phyloP scores from a whole-genome alignment of 1,139 yeast genomes.

The Starmera stellimalicola region DNA sequence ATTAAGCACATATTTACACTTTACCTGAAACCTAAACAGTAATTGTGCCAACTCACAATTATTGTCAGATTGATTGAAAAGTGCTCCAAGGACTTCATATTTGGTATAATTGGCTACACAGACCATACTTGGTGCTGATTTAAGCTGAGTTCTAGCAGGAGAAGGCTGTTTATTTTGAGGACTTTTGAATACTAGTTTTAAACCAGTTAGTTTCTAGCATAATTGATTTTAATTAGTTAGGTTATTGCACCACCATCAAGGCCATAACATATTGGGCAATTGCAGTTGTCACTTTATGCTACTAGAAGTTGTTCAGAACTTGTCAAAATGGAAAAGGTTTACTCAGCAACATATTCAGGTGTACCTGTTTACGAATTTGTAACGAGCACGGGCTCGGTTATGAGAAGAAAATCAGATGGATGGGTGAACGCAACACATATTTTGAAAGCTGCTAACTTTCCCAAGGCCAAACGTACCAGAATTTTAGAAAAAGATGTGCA shows the following conservation, averaged over 20 bases:
- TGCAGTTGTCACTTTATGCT: not conserved
- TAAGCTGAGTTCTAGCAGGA: too few species aligned
- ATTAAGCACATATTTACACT: too few species aligned
- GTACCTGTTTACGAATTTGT: constrained; percentile 86
- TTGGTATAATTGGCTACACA: too few species aligned
- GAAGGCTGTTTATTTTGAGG: too few species aligned
- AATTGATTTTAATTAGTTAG: too few species aligned
- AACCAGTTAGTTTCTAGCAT: too few species aligned
- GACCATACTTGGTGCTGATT: too few species aligned
- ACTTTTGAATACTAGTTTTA: too few species aligned
- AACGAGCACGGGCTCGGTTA: constrained; percentile 76
- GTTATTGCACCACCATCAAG: not conserved
- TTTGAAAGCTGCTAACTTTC: constrained; percentile 86
- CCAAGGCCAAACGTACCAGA: constrained; percentile 88
- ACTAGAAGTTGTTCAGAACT: not conserved
- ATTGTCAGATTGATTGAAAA: too few species aligned
- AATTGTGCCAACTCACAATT: too few species aligned
- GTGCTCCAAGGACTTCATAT: too few species aligned
- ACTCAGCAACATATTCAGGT: constrained; percentile 75
- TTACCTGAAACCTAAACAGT: too few species aligned
- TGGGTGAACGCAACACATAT: constrained; percentile 99
- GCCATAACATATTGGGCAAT: not conserved
- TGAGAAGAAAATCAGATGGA: constrained; percentile 85
- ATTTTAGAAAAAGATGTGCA: constrained; percentile 89
- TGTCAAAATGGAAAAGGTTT: constrained; percentile 31